A percentile compares a stretch with the other conserved stretches of the same genome.
These are phyloP conservation scores for Fusarium sp. DNA, from an alignment of 2,329 filamentous ascomycete species.

Conservation along the genomic window DNA sequence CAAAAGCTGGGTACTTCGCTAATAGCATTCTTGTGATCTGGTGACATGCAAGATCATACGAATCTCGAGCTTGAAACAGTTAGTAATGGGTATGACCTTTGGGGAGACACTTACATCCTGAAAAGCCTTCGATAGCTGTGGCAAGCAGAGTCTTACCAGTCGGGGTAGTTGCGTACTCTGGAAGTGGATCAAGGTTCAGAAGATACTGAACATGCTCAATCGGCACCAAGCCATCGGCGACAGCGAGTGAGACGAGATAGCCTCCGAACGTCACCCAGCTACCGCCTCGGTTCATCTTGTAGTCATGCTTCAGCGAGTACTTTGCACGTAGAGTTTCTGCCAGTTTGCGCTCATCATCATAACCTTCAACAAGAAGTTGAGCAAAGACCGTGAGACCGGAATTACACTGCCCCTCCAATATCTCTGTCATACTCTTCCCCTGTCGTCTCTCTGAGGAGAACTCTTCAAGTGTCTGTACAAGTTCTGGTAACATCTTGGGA, in stretches of 20 bases:
- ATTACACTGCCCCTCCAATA: neutral
- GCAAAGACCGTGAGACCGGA: neutral
- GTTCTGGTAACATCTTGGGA: neutral
- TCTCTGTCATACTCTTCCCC: neutral
- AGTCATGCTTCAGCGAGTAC: neutral
- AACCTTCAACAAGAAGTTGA: neutral
- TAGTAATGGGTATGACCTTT: neutral
- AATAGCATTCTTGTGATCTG: neutral
- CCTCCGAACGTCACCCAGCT: neutral
- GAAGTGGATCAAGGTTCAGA: neutral
- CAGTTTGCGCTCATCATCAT: neutral
- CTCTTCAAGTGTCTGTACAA: neutral
- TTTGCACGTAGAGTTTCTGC: fast-evolving
- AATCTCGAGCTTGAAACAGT: neutral
- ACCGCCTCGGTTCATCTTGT: neutral
- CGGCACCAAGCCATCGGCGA: neutral
- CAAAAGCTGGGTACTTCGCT: neutral
- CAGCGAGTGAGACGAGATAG: neutral
- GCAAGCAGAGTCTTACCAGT: neutral
- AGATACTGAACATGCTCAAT: neutral
- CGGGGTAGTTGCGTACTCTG: fast-evolving
- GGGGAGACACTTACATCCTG: neutral
- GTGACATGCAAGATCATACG: neutral
- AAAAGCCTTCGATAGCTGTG: neutral
- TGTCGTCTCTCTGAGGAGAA: fast-evolving